A percentile compares a stretch with the other conserved stretches of the same genome.
phyloP scores from a whole-genome alignment of 345 rosid species.

The Eucalyptus rudis region DNA sequence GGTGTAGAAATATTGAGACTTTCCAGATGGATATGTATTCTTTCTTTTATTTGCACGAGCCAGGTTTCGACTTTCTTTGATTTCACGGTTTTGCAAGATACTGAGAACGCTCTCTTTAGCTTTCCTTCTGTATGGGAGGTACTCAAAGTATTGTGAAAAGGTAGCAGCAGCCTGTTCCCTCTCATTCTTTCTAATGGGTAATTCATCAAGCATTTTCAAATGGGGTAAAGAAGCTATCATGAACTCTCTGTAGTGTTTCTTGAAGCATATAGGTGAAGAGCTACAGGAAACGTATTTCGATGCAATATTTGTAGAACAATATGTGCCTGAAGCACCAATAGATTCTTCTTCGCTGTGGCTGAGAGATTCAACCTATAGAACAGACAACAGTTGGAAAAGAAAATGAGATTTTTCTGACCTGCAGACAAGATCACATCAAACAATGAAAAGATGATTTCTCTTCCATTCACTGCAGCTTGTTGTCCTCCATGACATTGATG shows the following conservation, averaged over 20 bases:
- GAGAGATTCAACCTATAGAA: conserved; percentile 25
- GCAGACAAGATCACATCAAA: background rate
- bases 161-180: conserved; percentile 48
- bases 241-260: conserved; percentile 79
- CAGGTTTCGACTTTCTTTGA: conserved; percentile 24
- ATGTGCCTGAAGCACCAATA: conserved; percentile 5
- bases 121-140: conserved; percentile 61
- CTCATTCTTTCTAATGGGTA: conserved; percentile 56
- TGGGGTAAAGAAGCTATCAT: conserved; percentile 74
- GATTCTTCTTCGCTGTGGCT: conserved; percentile 30
- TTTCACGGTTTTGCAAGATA: conserved; percentile 69
- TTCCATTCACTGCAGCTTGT: background rate
- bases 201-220: conserved; percentile 61
- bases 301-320: conserved; percentile 21
- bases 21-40: conserved; percentile 16
- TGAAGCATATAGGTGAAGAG: conserved; percentile 84
- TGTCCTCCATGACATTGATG: background rate
- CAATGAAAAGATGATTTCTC: background rate
- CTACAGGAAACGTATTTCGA: conserved; percentile 41
- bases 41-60: conserved; percentile 4
- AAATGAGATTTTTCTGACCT: background rate
- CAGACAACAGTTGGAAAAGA: background rate
- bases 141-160: conserved; percentile 56
- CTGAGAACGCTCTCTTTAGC: conserved; percentile 57
- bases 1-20: conserved; percentile 41